Conservation (phyloP, 2,329 filamentous ascomycete species). For the Xylariales sp. region DNA sequence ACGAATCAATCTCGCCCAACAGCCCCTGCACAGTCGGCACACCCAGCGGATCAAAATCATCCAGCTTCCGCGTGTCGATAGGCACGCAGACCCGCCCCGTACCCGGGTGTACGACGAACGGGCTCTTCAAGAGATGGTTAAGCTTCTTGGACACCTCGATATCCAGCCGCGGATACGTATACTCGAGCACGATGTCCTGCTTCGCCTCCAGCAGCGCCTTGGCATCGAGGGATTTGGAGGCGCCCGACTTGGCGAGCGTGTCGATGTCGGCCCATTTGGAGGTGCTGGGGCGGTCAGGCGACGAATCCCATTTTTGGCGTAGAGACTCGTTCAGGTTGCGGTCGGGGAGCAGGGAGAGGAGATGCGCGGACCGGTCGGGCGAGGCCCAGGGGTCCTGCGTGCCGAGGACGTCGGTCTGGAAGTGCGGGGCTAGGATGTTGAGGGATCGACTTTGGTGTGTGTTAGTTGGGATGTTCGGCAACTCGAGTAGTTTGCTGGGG, state of each 20-base stretch:
- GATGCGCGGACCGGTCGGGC: conserved; percentile 65
- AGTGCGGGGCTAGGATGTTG: conserved; percentile 77
- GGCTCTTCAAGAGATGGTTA: conserved; percentile 95
- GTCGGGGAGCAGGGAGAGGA: conserved; percentile 83
- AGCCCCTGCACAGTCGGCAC: conserved; percentile 89
- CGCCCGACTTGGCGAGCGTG: conserved; percentile 70
- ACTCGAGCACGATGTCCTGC: conserved; percentile 93
- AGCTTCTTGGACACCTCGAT: conserved; percentile 96
- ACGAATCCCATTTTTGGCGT: conserved; percentile 84
- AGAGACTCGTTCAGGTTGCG: conserved; percentile 70
- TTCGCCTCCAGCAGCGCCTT: conserved; percentile 79
- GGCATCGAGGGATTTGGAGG: conserved; percentile 66
- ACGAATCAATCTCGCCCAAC: conserved; percentile 80
- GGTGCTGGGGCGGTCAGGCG: conserved; percentile 68
- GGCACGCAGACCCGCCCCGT: conserved; percentile 94
- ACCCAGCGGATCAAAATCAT: conserved; percentile 77
- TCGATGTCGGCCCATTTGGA: conserved; percentile 96
- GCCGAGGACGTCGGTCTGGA: conserved; percentile 74
- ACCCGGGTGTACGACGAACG: conserved; percentile 93
- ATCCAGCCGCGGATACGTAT: conserved; percentile 95
- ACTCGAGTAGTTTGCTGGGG: too few relatives aligned
- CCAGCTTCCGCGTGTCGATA: conserved; percentile 70
- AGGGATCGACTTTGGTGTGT: conserved; percentile 74
- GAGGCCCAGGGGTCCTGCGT: conserved; percentile 82
- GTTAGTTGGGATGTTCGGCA: too few relatives aligned